phyloP scores from a whole-genome alignment of 2,329 filamentous ascomycete species.

The Emmonsia crescens region DNA sequence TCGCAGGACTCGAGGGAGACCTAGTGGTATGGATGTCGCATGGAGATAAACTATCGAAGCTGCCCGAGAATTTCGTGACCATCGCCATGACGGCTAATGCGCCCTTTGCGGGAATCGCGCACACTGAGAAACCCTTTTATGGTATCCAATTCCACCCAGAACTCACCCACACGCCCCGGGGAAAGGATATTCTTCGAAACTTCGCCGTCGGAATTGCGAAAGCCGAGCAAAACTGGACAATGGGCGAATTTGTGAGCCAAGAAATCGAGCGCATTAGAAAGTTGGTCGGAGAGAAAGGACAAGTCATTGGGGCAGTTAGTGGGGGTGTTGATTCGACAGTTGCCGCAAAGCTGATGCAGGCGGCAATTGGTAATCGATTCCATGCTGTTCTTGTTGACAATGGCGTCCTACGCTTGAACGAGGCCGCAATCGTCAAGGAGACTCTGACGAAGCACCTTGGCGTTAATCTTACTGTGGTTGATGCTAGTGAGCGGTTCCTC shows the following conservation, averaged over 20 bases:
- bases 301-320: constrained; percentile 69
- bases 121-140: constrained; percentile 53
- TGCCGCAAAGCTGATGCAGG: constrained; percentile 71
- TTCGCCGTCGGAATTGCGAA: constrained; percentile 76
- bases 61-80: constrained; percentile 62
- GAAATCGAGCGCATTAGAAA: constrained; percentile 72
- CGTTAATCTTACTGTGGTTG: constrained; percentile 81
- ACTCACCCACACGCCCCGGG: constrained; percentile 60
- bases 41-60: constrained; percentile 66
- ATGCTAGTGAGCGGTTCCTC: constrained; percentile 71
- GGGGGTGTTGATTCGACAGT: constrained; percentile 89
- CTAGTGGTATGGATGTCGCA: constrained; percentile 80
- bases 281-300: constrained; percentile 69
- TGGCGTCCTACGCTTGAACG: constrained; percentile 74
- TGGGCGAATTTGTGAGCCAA: constrained; percentile 70
- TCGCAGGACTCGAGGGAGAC: constrained; percentile 60
- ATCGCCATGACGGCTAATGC: constrained; percentile 69
- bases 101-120: constrained; percentile 61
- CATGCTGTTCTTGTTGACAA: constrained; percentile 79
- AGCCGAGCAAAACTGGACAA: constrained; percentile 67
- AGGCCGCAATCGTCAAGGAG: constrained; percentile 70
- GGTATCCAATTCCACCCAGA: constrained; percentile 88
- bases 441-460: constrained; percentile 68
- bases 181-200: constrained; percentile 64
- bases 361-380: constrained; percentile 78